phyloP scores from a whole-genome alignment of 768 basidiomycete genomes.

The Hygrophoropsis aurantiaca region DNA sequence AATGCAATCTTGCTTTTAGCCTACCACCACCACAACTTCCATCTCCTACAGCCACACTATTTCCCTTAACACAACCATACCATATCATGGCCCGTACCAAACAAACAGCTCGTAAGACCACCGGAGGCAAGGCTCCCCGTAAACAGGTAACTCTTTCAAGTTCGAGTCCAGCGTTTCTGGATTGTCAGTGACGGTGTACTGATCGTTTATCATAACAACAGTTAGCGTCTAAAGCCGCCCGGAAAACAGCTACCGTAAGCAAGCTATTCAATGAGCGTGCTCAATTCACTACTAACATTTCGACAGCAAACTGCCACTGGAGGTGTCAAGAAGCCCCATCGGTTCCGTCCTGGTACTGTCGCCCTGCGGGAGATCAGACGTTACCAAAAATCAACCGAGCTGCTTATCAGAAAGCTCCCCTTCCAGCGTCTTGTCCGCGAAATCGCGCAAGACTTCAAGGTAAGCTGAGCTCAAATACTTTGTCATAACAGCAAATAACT shows the following conservation, averaged over 20 bases:
- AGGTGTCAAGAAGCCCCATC: constrained; percentile 91
- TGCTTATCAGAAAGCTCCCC: constrained; percentile 80
- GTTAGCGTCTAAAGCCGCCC: constrained; percentile 58
- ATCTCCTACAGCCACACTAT: too few species aligned
- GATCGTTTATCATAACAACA: constrained; percentile 30
- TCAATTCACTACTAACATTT: neutral
- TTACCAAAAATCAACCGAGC: constrained; percentile 83
- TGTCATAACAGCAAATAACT: too few species aligned
- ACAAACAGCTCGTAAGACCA: constrained; percentile 70
- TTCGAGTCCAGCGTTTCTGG: too few species aligned
- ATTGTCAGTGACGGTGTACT: constrained; percentile 35
- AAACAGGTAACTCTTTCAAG: constrained; percentile 54
- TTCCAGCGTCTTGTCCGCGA: constrained; percentile 87
- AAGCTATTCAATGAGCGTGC: constrained; percentile 5
- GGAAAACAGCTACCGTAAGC: constrained; percentile 44
- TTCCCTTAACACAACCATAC: too few species aligned
- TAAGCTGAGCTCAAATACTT: constrained; percentile 29
- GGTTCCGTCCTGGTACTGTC: constrained; percentile 78
- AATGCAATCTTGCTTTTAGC: too few species aligned
- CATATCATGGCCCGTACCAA: constrained; percentile 62
- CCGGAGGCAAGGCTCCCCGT: constrained; percentile 66
- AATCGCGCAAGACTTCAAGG: constrained; percentile 88
- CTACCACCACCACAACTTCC: too few species aligned
- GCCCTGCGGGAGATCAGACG: constrained; percentile 83
- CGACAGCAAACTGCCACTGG: constrained; percentile 67